Evolutionary conservation across 805 yeast species (phyloP).

Genomic region (Candida anglica): DNA sequence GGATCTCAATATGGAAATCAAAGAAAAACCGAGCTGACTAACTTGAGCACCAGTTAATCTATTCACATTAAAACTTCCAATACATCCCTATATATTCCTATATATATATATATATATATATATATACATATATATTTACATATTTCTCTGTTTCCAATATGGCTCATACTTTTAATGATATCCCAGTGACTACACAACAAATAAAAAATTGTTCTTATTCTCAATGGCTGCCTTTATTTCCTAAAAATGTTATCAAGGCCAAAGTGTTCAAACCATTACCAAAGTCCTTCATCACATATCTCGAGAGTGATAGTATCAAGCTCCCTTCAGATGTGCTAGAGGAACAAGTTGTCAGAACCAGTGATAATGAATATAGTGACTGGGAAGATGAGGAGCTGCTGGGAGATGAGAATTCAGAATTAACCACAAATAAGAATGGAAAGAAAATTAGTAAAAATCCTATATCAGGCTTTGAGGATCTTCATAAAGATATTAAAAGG

Average conservation of each 20-base stretch:
- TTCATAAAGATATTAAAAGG: slow-evolving; percentile 51
- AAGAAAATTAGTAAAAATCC: slow-evolving; percentile 32
- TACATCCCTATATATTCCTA: too few relatives aligned
- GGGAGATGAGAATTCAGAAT: slow-evolving; percentile 2
- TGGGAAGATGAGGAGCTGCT: slow-evolving; percentile 52
- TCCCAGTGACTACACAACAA: slow-evolving; percentile 20
- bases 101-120: too few relatives aligned
- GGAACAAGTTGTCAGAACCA: slow-evolving; percentile 21
- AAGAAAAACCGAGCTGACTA: too few relatives aligned
- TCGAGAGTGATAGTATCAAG: slow-evolving; percentile 21
- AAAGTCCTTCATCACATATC: slow-evolving; percentile 26
- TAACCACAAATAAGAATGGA: slow-evolving; percentile 13
- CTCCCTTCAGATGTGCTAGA: slow-evolving; percentile 14
- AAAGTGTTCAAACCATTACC: slow-evolving; percentile 31
- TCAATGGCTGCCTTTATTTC: slow-evolving; percentile 26
- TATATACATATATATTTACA: too few relatives aligned
- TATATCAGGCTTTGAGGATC: slow-evolving; percentile 47
- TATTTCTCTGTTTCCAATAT: too few relatives aligned
- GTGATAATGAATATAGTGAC: slow-evolving; percentile 70
- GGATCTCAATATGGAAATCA: too few relatives aligned
- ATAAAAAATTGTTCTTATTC: slow-evolving; percentile 32
- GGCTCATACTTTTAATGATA: slow-evolving; percentile 19
- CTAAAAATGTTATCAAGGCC: slow-evolving; percentile 15
- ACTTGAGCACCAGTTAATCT: too few relatives aligned
- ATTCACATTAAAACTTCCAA: too few relatives aligned